A percentile compares a stretch with the other conserved stretches of the same genome.
Conservation (phyloP, 2,329 filamentous ascomycete genomes). For the Botryotinia narcissicola region DNA sequence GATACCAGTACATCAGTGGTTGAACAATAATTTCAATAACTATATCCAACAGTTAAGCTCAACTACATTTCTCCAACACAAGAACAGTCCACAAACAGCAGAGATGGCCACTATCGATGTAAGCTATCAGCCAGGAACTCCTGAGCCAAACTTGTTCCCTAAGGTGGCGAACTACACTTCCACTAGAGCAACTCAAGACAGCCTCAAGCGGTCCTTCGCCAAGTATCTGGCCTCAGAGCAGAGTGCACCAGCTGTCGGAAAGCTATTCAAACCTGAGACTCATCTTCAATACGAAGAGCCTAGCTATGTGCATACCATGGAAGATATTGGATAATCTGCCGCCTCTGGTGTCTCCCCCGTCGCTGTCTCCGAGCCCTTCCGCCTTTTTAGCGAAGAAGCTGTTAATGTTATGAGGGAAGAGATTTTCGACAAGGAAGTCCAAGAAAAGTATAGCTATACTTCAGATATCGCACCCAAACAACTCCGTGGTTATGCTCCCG, state of each 20-base stretch:
- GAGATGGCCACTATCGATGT: conserved; percentile 35
- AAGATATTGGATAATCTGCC: conserved; percentile 56
- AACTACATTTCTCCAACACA: neutral
- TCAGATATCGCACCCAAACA: conserved; percentile 58
- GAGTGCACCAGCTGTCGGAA: conserved; percentile 30
- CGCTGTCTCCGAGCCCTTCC: conserved; percentile 64
- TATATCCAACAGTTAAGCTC: neutral
- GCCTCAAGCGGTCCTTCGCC: conserved; percentile 37
- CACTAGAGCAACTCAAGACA: conserved; percentile 35
- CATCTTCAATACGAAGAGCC: conserved; percentile 55
- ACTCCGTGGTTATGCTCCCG: conserved; percentile 53
- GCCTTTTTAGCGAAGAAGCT: conserved; percentile 60
- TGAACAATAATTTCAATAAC: neutral
- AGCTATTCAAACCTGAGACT: conserved; percentile 51
- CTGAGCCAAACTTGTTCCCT: conserved; percentile 29
- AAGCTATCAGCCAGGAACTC: conserved; percentile 28
- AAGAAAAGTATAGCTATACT: conserved; percentile 55
- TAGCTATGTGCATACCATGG: conserved; percentile 56
- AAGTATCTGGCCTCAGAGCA: conserved; percentile 37
- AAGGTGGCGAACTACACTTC: conserved; percentile 34
- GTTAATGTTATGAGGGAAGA: conserved; percentile 61
- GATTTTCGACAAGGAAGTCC: conserved; percentile 56
- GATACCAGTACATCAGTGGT: neutral
- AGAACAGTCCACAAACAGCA: neutral
- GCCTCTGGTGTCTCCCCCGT: conserved; percentile 58